These are phyloP conservation scores for Cladosporium sp. DNA, from an alignment of 2,329 filamentous ascomycete species.

Conservation along the genomic window DNA sequence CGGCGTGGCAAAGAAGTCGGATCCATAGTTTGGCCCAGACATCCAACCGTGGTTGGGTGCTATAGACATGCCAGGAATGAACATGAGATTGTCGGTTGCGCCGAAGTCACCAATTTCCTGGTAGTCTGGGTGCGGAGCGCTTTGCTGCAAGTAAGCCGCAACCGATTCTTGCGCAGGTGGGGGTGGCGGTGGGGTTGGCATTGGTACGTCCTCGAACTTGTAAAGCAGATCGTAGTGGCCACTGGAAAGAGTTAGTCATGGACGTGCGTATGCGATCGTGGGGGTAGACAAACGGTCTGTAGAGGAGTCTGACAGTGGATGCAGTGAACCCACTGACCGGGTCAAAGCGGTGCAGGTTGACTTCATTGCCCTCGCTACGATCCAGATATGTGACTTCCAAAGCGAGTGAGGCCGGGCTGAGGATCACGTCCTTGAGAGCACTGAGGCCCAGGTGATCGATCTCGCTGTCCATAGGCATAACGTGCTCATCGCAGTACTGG, in stretches of 20 bases:
- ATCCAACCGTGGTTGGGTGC: slow-evolving; percentile 23
- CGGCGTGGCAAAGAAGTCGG: slow-evolving; percentile 23
- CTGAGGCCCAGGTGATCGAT: slow-evolving; percentile 87
- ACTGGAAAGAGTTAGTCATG: slow-evolving; percentile 36
- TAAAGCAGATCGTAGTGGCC: slow-evolving; percentile 96
- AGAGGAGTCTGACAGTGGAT: slow-evolving; percentile 65
- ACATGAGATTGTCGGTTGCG: slow-evolving; percentile 38
- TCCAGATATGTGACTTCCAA: slow-evolving; percentile 91
- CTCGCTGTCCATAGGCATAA: slow-evolving; percentile 74
- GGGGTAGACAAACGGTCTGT: slow-evolving; percentile 54
- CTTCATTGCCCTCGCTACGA: slow-evolving; percentile 70
- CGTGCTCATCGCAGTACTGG: slow-evolving; percentile 63
- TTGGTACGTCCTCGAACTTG: slow-evolving; percentile 52
- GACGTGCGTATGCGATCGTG: not conserved
- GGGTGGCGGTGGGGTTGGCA: slow-evolving; percentile 21
- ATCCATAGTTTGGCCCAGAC: slow-evolving; percentile 24
- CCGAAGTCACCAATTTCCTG: slow-evolving; percentile 1
- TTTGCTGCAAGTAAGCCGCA: slow-evolving; percentile 30
- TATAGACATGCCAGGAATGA: slow-evolving; percentile 46
- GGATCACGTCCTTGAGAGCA: slow-evolving; percentile 70
- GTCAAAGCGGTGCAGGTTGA: slow-evolving; percentile 66
- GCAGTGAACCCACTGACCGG: slow-evolving; percentile 40
- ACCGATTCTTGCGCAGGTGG: slow-evolving; percentile 13
- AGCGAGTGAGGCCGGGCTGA: slow-evolving; percentile 72
- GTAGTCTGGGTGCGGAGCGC: slow-evolving; percentile 11